phyloP scores from a whole-genome alignment of 495 filamentous ascomycete species.

The Penicillium ochrochloron region DNA sequence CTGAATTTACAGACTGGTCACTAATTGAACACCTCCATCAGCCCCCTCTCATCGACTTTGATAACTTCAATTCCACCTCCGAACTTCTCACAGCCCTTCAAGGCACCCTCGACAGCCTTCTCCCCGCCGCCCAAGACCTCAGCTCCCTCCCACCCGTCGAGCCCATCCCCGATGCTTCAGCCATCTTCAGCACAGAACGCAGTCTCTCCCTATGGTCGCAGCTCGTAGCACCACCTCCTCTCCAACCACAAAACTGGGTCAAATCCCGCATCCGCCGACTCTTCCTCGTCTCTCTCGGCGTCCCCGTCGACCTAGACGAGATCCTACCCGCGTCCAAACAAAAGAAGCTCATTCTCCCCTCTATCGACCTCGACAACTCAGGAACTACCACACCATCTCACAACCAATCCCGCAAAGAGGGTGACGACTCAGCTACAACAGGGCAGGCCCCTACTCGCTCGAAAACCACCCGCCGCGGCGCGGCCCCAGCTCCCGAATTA shows the following conservation, averaged over 20 bases:
- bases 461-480: constrained; percentile 52
- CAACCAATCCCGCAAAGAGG: constrained; percentile 49
- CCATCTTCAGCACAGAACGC: constrained; percentile 60
- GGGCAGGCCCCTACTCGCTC: constrained; percentile 47
- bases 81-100: constrained; percentile 50
- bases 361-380: constrained; percentile 62
- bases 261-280: constrained; percentile 93
- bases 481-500: constrained; percentile 70
- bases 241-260: constrained; percentile 97
- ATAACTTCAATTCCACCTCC: constrained; percentile 58
- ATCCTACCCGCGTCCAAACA: constrained; percentile 96
- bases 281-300: constrained; percentile 94
- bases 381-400: constrained; percentile 40
- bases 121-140: constrained; percentile 53
- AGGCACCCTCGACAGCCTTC: constrained; percentile 58
- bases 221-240: constrained; percentile 88
- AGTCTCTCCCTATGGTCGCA: constrained; percentile 95
- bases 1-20: background rate
- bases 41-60: constrained; percentile 77
- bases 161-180: constrained; percentile 48
- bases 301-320: constrained; percentile 95
- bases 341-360: constrained; percentile 94
- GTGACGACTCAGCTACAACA: constrained; percentile 47
- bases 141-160: constrained; percentile 48
- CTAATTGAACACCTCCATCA: constrained; percentile 23